Conservation (phyloP, 2,329 filamentous ascomycete species). For the Tolypocladium paradoxum region DNA sequence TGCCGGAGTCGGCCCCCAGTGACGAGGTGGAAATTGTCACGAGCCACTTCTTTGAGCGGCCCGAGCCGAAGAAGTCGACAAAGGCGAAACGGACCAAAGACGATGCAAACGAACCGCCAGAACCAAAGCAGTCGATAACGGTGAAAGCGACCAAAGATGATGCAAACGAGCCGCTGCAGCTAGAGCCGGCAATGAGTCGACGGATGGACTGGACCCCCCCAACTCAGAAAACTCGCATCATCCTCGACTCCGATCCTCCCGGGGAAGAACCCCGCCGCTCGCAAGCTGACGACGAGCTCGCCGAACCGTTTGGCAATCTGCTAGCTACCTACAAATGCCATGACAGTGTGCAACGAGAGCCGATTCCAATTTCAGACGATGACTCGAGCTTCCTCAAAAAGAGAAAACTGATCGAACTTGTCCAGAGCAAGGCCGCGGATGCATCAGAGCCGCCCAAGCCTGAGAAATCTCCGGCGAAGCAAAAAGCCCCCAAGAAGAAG, state of each 20-base stretch:
- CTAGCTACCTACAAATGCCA: slow-evolving; percentile 30
- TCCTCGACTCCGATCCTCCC: slow-evolving; percentile 20
- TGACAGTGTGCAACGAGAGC: slow-evolving; percentile 10
- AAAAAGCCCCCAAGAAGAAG: slow-evolving; percentile 55
- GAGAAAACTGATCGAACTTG: slow-evolving; percentile 43
- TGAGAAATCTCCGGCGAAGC: slow-evolving; percentile 27
- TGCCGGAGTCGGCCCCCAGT: background rate
- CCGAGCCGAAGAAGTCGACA: slow-evolving; percentile 3
- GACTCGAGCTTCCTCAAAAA: slow-evolving; percentile 34
- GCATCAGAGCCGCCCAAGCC: slow-evolving; percentile 10
- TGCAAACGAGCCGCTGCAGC: slow-evolving; percentile 21
- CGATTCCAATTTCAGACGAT: slow-evolving; percentile 10
- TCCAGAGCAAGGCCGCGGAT: slow-evolving; percentile 22
- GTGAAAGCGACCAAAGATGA: slow-evolving; percentile 5
- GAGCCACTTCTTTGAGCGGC: background rate
- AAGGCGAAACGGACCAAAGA: slow-evolving; percentile 5
- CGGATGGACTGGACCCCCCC: slow-evolving; percentile 60
- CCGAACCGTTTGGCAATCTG: slow-evolving; percentile 32
- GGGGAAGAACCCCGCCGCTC: slow-evolving; percentile 6
- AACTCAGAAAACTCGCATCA: slow-evolving; percentile 23
- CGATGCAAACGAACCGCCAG: slow-evolving; percentile 18
- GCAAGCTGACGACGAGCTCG: slow-evolving; percentile 3
- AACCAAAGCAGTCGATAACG: slow-evolving; percentile 7
- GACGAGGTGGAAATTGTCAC: slow-evolving; percentile 5
- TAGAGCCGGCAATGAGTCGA: slow-evolving; percentile 42